Evolutionary conservation across 257 asterid genomes (phyloP), one percentile per base, ranked within the genome.

Genomic region (Petunia secreta): DNA sequence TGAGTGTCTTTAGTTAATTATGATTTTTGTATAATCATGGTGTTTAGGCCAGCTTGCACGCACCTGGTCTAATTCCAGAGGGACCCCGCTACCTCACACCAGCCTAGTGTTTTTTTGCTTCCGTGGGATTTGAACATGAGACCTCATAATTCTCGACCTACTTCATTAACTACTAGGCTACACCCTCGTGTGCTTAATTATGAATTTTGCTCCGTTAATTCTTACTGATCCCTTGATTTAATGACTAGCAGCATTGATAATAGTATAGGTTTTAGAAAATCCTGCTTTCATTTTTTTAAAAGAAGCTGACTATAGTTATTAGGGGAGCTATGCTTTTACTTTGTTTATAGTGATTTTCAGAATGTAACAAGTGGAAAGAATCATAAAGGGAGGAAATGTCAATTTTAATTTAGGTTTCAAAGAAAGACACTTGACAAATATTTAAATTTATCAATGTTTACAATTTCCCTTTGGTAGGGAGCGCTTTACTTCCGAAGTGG

Each of bases 281-380:
- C 15, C n/a, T n/a, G 65, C 65, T 59, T 59, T 59, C 65, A 59
- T 13, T 25, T 59, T 59, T 59, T 59, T 59, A 38, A 59, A 59
- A 11, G 38, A 59, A 48, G 3, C 60, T 34, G 77, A 34, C 62
- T 71, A 1, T 73, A 50, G 8, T 34, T 71, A 71, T 11, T 50
- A 50, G 11, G 25, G 16, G 53, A 66, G 37, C 14, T 41, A 6
- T 13, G 71, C 1, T 6, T 66, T 15, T 8, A 14, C 53, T 41
- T 65, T 66, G 75, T 41, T 66, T 25, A 0, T 4, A n/a, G 53
- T 6, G 38, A 66, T 66, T 41, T 52, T 39, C 41, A 37, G 41
- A 41, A 15, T 66, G 6, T 41, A 66, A 66, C 6, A n/a, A 39
- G 73, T 38, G 6, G 73, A 2, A 25, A 25, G 1, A 13, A 64